Conservation (phyloP, 345 rosid species). For the Eucalyptus rudis region DNA sequence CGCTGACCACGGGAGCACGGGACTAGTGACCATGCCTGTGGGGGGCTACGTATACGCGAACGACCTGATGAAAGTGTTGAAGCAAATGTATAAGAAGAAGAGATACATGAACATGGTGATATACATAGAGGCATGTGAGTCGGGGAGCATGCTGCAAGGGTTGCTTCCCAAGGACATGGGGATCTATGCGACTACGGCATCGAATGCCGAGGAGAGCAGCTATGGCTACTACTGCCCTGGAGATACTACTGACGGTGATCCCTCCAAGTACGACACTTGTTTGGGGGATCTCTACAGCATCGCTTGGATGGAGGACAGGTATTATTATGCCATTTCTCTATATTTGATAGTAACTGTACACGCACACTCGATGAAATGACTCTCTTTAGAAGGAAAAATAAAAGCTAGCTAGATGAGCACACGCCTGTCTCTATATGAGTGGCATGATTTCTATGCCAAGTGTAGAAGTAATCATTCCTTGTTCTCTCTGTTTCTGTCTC, state of each 20-base stretch:
- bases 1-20: conserved; percentile 56
- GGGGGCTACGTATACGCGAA: conserved; percentile 11
- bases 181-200: conserved; percentile 50
- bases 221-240: conserved; percentile 33
- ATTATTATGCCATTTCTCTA: not conserved
- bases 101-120: conserved; percentile 43
- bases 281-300: conserved; percentile 66
- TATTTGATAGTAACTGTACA: not conserved
- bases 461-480: too few species aligned
- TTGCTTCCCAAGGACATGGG: conserved; percentile 21
- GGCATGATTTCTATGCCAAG: not conserved
- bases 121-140: conserved; percentile 60
- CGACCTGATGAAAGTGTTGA: conserved; percentile 28
- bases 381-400: not conserved
- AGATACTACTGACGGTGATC: not conserved
- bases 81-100: conserved; percentile 20
- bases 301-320: conserved; percentile 87
- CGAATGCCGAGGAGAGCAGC: conserved; percentile 39
- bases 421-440: not conserved
- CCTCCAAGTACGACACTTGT: conserved; percentile 20
- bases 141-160: conserved; percentile 65
- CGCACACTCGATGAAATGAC: not conserved
- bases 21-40: conserved; percentile 11
- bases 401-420: not conserved
- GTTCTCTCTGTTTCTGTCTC: not conserved